phyloP scores from a whole-genome alignment of 2,329 filamentous ascomycete species.

The Calonectria honghensis region DNA sequence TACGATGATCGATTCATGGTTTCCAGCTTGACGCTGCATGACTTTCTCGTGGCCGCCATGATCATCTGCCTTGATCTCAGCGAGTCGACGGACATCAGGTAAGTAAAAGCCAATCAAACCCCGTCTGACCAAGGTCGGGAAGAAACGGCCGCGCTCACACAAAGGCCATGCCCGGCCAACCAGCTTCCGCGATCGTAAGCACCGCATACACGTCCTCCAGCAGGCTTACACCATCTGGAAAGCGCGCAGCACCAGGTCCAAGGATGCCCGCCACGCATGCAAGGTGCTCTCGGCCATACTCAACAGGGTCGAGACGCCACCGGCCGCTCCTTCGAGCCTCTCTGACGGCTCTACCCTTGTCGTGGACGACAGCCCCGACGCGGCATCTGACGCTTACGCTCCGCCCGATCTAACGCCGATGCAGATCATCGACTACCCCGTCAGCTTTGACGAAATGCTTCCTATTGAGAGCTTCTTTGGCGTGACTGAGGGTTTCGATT shows the following conservation, averaged over 20 bases:
- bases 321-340: constrained; percentile 20
- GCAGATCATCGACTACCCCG: constrained; percentile 42
- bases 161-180: not conserved
- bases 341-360: constrained; percentile 36
- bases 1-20: constrained; percentile 73
- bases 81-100: constrained; percentile 63
- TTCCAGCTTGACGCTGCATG: constrained; percentile 71
- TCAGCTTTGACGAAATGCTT: constrained; percentile 59
- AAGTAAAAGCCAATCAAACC: constrained; percentile 18
- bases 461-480: constrained; percentile 62
- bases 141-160: not conserved
- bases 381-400: constrained; percentile 9
- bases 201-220: constrained; percentile 61
- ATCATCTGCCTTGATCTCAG: constrained; percentile 72
- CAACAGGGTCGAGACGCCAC: constrained; percentile 57
- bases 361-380: constrained; percentile 26
- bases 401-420: constrained; percentile 38
- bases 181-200: constrained; percentile 57
- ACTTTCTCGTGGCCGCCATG: constrained; percentile 77
- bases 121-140: not conserved
- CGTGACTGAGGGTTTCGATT: constrained; percentile 61
- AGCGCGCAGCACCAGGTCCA: constrained; percentile 60
- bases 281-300: constrained; percentile 66
- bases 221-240: constrained; percentile 66
- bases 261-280: constrained; percentile 66